phyloP scores from a whole-genome alignment of 2,329 filamentous ascomycete genomes.

The Botrytis byssoidea region DNA sequence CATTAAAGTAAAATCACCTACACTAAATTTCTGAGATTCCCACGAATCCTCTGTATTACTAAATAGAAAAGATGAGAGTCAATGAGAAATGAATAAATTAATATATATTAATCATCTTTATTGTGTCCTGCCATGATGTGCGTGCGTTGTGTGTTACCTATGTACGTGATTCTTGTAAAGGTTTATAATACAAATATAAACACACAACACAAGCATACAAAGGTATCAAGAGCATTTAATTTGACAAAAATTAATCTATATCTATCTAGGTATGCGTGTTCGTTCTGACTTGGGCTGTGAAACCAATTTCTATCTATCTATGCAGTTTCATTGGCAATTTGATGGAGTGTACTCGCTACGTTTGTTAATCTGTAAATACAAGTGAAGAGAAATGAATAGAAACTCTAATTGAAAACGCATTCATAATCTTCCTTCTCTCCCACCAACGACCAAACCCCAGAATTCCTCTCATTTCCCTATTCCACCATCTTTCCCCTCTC shows the following conservation, averaged over 20 bases:
- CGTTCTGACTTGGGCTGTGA: neutral
- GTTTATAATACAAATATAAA: neutral
- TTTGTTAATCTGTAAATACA: neutral
- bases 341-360: neutral
- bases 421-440: neutral
- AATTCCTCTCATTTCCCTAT: neutral
- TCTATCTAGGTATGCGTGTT: neutral
- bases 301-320: neutral
- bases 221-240: neutral
- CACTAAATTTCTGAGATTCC: neutral
- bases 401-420: neutral
- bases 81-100: conserved; percentile 7
- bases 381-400: neutral
- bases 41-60: neutral
- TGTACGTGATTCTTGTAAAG: neutral
- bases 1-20: neutral
- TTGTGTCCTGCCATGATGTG: neutral
- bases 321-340: neutral
- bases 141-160: neutral
- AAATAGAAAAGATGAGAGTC: neutral
- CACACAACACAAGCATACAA: neutral
- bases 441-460: neutral
- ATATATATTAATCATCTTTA: neutral
- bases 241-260: neutral
- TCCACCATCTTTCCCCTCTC: neutral